Conservation (phyloP, 306 rosid species). For the Geum urbanum region DNA sequence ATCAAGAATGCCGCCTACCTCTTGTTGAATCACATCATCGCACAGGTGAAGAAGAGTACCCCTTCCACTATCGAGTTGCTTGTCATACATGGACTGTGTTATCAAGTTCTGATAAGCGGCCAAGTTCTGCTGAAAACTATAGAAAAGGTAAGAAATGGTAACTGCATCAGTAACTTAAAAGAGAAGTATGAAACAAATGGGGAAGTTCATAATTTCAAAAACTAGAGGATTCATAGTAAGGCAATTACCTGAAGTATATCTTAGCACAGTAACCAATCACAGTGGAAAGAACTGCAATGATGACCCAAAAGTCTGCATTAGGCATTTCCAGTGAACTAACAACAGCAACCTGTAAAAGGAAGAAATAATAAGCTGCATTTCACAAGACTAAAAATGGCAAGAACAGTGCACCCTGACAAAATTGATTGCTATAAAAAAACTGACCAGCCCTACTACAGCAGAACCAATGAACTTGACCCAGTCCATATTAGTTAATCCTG, state of each 20-base stretch:
- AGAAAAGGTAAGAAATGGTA: slow-evolving; percentile 19
- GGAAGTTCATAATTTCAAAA: neutral
- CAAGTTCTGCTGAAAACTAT: slow-evolving; percentile 85
- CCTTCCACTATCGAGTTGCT: slow-evolving; percentile 96
- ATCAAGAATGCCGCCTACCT: slow-evolving; percentile 54
- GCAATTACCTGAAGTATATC: slow-evolving; percentile 89
- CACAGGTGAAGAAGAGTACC: slow-evolving; percentile 99
- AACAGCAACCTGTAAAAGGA: slow-evolving; percentile 68
- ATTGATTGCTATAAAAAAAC: slow-evolving; percentile 28
- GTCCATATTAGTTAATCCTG: slow-evolving; percentile 99
- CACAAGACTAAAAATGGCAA: slow-evolving; percentile 12
- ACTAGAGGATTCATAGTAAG: neutral
- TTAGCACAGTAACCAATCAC: slow-evolving; percentile 91
- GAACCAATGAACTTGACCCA: slow-evolving; percentile 95
- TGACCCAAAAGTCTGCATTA: slow-evolving; percentile 80
- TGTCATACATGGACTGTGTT: slow-evolving; percentile 96
- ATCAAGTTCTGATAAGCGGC: slow-evolving; percentile 86
- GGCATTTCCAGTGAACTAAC: slow-evolving; percentile 87
- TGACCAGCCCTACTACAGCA: slow-evolving; percentile 91
- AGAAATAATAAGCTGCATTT: slow-evolving; percentile 23
- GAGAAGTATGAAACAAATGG: neutral
- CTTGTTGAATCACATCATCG: slow-evolving; percentile 98
- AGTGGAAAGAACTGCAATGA: slow-evolving; percentile 74
- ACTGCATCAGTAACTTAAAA: slow-evolving; percentile 11
- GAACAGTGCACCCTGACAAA: slow-evolving; percentile 1